Evolutionary conservation across 1,284 basidiomycete species (phyloP).

Genomic region (Agaricales sp.): DNA sequence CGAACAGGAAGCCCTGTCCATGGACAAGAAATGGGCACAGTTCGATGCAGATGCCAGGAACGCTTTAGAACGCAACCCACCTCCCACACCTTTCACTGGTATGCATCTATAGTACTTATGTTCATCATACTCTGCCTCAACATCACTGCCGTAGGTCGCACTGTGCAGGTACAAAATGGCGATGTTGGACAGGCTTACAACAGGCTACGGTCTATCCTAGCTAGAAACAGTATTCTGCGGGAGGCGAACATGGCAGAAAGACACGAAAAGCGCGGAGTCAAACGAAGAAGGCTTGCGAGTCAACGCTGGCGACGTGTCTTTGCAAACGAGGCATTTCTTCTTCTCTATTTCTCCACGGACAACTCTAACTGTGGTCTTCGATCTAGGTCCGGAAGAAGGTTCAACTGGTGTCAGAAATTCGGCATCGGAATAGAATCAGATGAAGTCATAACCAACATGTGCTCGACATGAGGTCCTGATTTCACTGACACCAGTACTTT

Average conservation of each 20-base stretch:
- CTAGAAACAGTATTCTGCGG: constrained; percentile 23
- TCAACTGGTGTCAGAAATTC: constrained; percentile 43
- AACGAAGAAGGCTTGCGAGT: constrained; percentile 51
- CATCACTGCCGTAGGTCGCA: constrained; percentile 31
- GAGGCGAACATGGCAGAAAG: constrained; percentile 39
- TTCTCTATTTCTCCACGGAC: constrained; percentile 11
- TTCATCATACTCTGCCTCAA: neutral
- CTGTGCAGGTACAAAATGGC: constrained; percentile 27
- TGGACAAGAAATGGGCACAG: neutral
- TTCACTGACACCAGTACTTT: constrained; percentile 5
- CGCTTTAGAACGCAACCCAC: constrained; percentile 52
- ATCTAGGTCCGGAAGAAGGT: constrained; percentile 55
- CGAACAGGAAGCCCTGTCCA: constrained; percentile 25
- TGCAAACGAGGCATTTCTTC: constrained; percentile 48
- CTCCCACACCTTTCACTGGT: constrained; percentile 15
- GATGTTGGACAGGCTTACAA: constrained; percentile 18
- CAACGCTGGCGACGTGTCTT: constrained; percentile 60
- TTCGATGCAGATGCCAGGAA: constrained; percentile 62
- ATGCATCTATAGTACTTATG: neutral
- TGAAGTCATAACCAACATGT: constrained; percentile 26
- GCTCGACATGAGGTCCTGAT: constrained; percentile 6
- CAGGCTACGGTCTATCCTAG: neutral
- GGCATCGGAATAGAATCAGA: constrained; percentile 21
- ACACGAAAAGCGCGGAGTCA: constrained; percentile 66
- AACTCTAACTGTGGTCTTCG: constrained; percentile 12